Base-by-base conservation (phyloP, 768 basidiomycete species). In the Antrodiella citrinella region DNA sequence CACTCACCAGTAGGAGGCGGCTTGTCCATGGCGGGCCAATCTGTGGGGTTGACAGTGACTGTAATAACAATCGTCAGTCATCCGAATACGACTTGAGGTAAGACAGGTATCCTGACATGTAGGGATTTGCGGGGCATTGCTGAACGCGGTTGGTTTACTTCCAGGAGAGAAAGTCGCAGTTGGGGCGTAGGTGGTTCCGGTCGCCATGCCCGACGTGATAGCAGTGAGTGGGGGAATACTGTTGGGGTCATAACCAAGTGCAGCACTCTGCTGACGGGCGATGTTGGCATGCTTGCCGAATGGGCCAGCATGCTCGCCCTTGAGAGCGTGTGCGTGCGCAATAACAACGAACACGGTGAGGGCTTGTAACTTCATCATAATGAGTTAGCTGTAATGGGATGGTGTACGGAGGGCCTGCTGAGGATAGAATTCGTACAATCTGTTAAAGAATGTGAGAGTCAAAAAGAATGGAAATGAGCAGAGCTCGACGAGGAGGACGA, bases 51-150 rank as follows among this genome's bases (percentile, higher is more conserved):
- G 61, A 73, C 76, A 21, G 72, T 67, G 56, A 78, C 78, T 82
- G 54, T 18, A 41, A 5, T 47, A 51, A 20, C n/a, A 13, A 45
- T n/a, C 26, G 20, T 45, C 12, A 45, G 49, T 11, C 19, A 11
- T 52, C 10, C 49, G 22, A 47, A n/a, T 19, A 43, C 30, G 19
- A n/a, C n/a, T n/a, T n/a, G n/a, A n/a, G n/a, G n/a, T 24, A 47
- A 51, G 45, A 53, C 22, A 35, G 26, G 47, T 40, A 4, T 26
- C 67, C 75, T 51, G 63, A 86, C 86, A 81, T n/a, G 73, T 62
- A 0, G 91, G 91, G 9, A 92, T 68, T 2, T 67, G 52, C 2
- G 86, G 85, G 1, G 78, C 91, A 51, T 84, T 84, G 25, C 77
- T 58, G 39, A 85, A 68, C 5, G 15, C 10, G 1, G 84, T 79